Percentiles rank a stretch among this genome's conserved stretches.
Conservation (phyloP, 139 green algal species). For the Klebsormidium nitens region DNA sequence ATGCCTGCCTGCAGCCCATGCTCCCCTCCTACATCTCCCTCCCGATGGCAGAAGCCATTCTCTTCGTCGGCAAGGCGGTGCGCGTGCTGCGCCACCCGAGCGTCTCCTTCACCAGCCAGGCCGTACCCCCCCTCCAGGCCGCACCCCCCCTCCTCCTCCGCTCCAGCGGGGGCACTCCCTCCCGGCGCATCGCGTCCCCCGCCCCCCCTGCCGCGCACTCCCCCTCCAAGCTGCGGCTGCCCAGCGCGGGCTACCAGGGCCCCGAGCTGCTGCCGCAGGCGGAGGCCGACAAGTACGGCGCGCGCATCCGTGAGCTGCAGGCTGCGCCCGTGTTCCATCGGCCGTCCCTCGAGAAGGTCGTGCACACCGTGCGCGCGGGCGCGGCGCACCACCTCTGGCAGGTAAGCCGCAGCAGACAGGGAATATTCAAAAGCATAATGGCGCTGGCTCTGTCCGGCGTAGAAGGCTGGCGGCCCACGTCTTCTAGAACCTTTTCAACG, state of each 20-base stretch:
- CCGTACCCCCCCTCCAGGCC: too few relatives aligned
- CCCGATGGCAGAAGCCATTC: constrained; percentile 52
- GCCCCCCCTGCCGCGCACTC: too few relatives aligned
- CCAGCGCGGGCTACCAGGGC: background rate
- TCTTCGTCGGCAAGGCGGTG: constrained; percentile 80
- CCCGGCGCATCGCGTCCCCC: too few relatives aligned
- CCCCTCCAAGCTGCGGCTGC: too few relatives aligned
- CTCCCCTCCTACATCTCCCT: constrained; percentile 15
- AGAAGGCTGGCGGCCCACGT: too few relatives aligned
- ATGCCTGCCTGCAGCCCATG: constrained; percentile 9
- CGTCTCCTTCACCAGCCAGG: constrained; percentile 26
- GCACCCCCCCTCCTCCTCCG: too few relatives aligned
- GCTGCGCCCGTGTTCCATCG: constrained; percentile 44
- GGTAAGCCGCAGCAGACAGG: too few relatives aligned
- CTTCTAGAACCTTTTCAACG: too few relatives aligned
- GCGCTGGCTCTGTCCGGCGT: too few relatives aligned
- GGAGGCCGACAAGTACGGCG: constrained; percentile 45
- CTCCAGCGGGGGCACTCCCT: background rate
- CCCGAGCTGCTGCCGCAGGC: constrained; percentile 47
- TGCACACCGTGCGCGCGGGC: constrained; percentile 51
- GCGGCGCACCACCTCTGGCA: constrained; percentile 63
- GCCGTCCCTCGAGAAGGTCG: constrained; percentile 50
- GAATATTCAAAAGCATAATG: too few relatives aligned
- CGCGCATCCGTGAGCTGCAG: constrained; percentile 49
- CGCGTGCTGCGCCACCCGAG: constrained; percentile 58